A percentile compares a stretch with the other conserved stretches of the same genome.
These are phyloP conservation scores for Eragrostis curvula DNA, from an alignment of 176 grass and related monocot species.

Conservation along the genomic window DNA sequence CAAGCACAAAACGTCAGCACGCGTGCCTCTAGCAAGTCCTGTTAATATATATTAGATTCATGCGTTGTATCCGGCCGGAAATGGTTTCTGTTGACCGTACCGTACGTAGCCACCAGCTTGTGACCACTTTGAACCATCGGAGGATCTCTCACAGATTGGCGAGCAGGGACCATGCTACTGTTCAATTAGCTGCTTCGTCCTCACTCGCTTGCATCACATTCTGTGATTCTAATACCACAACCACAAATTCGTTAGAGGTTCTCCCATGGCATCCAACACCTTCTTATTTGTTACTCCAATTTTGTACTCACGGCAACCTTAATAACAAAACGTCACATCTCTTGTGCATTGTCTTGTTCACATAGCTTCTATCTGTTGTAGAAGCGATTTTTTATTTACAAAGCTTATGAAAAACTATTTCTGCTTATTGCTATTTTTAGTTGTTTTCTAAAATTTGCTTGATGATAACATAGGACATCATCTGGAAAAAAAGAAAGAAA, in stretches of 20 bases:
- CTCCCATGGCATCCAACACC: too few species aligned
- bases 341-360: too few species aligned
- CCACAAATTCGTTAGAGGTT: neutral
- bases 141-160: neutral
- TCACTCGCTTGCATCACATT: neutral
- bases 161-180: constrained; percentile 19
- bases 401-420: too few species aligned
- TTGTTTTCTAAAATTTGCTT: too few species aligned
- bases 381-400: too few species aligned
- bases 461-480: too few species aligned
- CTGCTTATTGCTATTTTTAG: too few species aligned
- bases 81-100: constrained; percentile 28
- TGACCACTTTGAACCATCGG: neutral
- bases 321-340: too few species aligned
- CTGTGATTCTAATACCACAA: neutral
- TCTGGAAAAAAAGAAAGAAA: too few species aligned
- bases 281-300: too few species aligned
- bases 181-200: neutral
- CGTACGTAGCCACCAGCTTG: constrained; percentile 21
- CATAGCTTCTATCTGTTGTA: too few species aligned
- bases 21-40: constrained; percentile 24
- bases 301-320: too few species aligned
- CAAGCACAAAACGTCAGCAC: constrained; percentile 38
- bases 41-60: neutral
- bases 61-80: constrained; percentile 18